A percentile compares a stretch with the other conserved stretches of the same genome.
Conservation (phyloP, 129 eudicot genomes). For the carrot (Daucus carota) region DH1_v3.0 NC_030384.2:49336501-49337000, state of each 20-base stretch:
- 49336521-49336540: constrained; percentile 68
- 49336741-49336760: constrained; percentile 16
- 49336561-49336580: constrained; percentile 57
- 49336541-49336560: constrained; percentile 83
- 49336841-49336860: too few relatives aligned
- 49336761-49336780: neutral
- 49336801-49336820: neutral
- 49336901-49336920: too few relatives aligned
- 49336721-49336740: constrained; percentile 56
- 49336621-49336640: constrained; percentile 54
- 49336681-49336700: constrained; percentile 46
- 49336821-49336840: too few relatives aligned
- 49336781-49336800: neutral
- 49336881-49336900: too few relatives aligned
- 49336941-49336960: too few relatives aligned
- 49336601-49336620: constrained; percentile 46
- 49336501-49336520: constrained; percentile 86
- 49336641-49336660: constrained; percentile 64
- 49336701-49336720: constrained; percentile 47
- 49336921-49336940: too few relatives aligned
- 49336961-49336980: too few relatives aligned
- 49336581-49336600: constrained; percentile 41
- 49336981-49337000: too few relatives aligned
- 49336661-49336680: constrained; percentile 61
- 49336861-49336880: too few relatives aligned